Evolutionary conservation across 306 rosid species (phyloP).

Genomic region (Coriaria nepalensis): DNA sequence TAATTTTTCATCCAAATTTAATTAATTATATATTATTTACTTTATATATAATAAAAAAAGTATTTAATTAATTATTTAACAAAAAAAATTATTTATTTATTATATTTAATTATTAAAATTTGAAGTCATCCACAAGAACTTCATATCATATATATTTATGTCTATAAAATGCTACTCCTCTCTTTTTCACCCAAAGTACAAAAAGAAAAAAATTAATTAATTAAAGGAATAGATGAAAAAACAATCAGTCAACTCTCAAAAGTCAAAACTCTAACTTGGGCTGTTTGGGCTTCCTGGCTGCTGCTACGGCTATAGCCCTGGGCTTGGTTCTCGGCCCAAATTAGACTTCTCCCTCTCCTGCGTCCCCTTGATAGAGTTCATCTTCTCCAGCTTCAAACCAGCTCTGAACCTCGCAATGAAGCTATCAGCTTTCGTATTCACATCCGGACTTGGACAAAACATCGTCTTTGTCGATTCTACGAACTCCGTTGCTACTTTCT

Average conservation of each 20-base stretch:
- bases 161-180: too few relatives aligned
- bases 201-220: too few relatives aligned
- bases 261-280: too few relatives aligned
- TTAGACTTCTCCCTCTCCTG: conserved; percentile 34
- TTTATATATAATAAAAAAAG: too few relatives aligned
- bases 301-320: conserved; percentile 1
- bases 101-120: too few relatives aligned
- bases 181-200: background rate
- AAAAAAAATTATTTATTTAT: too few relatives aligned
- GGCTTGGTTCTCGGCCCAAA: conserved; percentile 22
- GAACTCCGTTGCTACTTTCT: conserved; percentile 8
- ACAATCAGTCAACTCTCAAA: background rate
- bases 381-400: conserved; percentile 55
- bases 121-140: too few relatives aligned
- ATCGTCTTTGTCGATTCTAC: conserved; percentile 21
- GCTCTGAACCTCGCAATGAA: conserved; percentile 69
- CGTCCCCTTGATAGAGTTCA: conserved; percentile 52
- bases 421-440: conserved; percentile 63
- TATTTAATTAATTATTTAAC: too few relatives aligned
- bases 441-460: conserved; percentile 65
- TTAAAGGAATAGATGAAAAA: background rate
- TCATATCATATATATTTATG: too few relatives aligned
- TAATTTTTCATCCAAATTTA: too few relatives aligned
- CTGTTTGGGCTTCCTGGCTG: too few relatives aligned
- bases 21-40: too few relatives aligned